Evolutionary conservation across 257 asterid genomes (phyloP), one percentile per base, ranked within the genome.

Genomic region (Solanum rostratum): DNA sequence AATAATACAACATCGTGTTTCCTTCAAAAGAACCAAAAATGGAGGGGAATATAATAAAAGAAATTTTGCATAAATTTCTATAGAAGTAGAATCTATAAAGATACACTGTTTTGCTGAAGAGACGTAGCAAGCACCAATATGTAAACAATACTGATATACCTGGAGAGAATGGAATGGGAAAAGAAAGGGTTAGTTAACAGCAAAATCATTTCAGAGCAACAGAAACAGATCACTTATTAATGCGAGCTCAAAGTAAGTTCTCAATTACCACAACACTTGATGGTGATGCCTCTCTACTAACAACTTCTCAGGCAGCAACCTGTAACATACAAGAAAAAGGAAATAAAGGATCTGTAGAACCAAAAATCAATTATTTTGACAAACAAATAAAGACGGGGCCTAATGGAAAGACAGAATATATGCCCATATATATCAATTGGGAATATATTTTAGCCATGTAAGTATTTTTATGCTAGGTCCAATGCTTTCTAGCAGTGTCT

Each of bases 301-400:
- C 49, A n/a, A 27, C 4, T 68, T 84, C 84, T 86, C 79, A 91
- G 80, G 91, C 92, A 62, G 88, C 90, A 91, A 82, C 91, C 94
- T 91, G 87, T 19, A 65, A 84, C 85, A 70, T 62, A 14, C 8
- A 20, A 54, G 30, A 13, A 5, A 3, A 30, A 41, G 66, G 27
- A 27, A 55, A 16, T 10, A 55, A 16, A 80, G 27, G 41, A 16
- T 45, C 33, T 20, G 62, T 19, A 66, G 39, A 50, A 24, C 18
- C 5, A 29, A 27, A 63, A 82, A 18, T 14, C 5, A 10, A 15
- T 82, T 43, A 15, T 16, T 50, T 82, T 19, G 16, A 79, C 27
- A 79, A n/a, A 27, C 45, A 49, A 16, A 53, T 39, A 30, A 52
- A 22, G n/a, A 4, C 3, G 4, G 24, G 50, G 55, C 43, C 29